phyloP scores from a whole-genome alignment of 257 asterid genomes.

The Solanum bulbocastanum region DNA sequence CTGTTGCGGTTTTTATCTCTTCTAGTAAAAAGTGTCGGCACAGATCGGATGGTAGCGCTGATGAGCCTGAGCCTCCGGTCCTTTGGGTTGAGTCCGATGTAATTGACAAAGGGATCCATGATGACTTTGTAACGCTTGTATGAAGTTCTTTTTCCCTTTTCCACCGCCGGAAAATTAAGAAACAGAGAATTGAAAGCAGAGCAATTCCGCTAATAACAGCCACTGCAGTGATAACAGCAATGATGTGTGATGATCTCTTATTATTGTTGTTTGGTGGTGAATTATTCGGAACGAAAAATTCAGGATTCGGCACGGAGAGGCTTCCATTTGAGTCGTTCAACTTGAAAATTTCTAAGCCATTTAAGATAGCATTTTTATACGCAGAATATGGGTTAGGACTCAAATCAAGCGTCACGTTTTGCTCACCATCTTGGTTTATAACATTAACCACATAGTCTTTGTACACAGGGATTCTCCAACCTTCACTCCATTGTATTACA shows the following conservation, averaged over 20 bases:
- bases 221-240: conserved; percentile 4
- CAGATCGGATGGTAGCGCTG: conserved; percentile 16
- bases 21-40: conserved; percentile 33
- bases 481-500: conserved; percentile 8
- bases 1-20: conserved; percentile 37
- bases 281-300: neutral
- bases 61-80: conserved; percentile 10
- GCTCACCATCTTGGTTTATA: neutral
- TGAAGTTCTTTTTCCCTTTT: conserved; percentile 15
- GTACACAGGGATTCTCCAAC: conserved; percentile 19
- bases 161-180: conserved; percentile 18
- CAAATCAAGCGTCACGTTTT: conserved; percentile 19
- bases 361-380: conserved; percentile 20
- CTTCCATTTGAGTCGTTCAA: conserved; percentile 17
- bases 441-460: conserved; percentile 25
- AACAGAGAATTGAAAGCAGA: conserved; percentile 1
- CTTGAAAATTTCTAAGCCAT: conserved; percentile 62
- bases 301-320: conserved; percentile 42
- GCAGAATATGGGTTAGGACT: neutral
- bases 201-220: conserved; percentile 17
- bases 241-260: neutral
- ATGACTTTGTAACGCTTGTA: conserved; percentile 10
- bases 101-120: conserved; percentile 22
- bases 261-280: neutral
- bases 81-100: conserved; percentile 14